These are phyloP conservation scores for Davidsoniella virescens DNA, from an alignment of 2,329 filamentous ascomycete genomes.

Conservation along the genomic window DNA sequence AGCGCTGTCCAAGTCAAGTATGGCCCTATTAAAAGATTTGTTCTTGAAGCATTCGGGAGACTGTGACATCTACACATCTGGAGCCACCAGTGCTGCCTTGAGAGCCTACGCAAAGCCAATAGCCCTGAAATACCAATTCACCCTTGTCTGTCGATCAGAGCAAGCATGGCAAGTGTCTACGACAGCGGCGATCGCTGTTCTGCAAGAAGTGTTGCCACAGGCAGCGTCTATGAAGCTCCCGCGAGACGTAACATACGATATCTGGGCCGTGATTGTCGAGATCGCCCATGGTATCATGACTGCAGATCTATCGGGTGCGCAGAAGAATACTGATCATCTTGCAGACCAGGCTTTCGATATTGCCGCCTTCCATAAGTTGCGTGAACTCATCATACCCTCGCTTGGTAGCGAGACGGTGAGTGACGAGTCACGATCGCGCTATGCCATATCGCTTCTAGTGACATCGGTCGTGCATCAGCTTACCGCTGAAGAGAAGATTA, in stretches of 20 bases:
- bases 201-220: constrained; percentile 48
- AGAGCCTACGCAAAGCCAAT: constrained; percentile 55
- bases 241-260: constrained; percentile 29
- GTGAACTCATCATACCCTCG: constrained; percentile 54
- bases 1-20: constrained; percentile 70
- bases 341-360: constrained; percentile 75
- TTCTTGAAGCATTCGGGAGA: constrained; percentile 43
- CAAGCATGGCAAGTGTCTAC: constrained; percentile 72
- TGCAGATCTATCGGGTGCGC: neutral
- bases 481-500: constrained; percentile 30
- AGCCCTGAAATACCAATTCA: constrained; percentile 63
- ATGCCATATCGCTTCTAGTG: constrained; percentile 61
- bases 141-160: constrained; percentile 50
- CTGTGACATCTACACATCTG: constrained; percentile 51
- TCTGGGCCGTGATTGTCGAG: constrained; percentile 55
- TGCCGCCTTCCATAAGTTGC: constrained; percentile 50
- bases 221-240: constrained; percentile 23
- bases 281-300: constrained; percentile 54
- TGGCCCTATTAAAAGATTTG: constrained; percentile 49
- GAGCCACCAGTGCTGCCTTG: constrained; percentile 49
- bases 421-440: constrained; percentile 50
- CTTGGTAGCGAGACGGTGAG: constrained; percentile 51
- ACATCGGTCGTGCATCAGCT: constrained; percentile 61
- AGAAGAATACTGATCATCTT: neutral
- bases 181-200: constrained; percentile 48